Evolutionary conservation across 495 filamentous ascomycete genomes (phyloP).

Genomic region (Lepidopterella palustris): DNA sequence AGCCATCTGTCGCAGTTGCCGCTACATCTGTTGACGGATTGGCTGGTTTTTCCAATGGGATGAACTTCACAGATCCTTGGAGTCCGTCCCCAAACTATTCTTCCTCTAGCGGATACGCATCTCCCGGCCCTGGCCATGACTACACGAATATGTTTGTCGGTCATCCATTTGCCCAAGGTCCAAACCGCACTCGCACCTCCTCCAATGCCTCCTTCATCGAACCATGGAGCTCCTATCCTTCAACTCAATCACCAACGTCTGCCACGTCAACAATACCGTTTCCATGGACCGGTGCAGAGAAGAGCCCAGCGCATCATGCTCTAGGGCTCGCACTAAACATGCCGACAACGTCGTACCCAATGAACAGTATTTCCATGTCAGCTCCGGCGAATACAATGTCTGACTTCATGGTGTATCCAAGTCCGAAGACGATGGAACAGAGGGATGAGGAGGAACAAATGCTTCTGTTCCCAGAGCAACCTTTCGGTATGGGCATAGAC

Average conservation of each 20-base stretch:
- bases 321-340: constrained; percentile 7
- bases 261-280: constrained; percentile 25
- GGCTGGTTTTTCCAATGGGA: neutral
- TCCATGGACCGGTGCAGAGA: constrained; percentile 22
- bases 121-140: constrained; percentile 21
- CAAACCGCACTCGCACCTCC: constrained; percentile 26
- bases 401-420: constrained; percentile 14
- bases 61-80: constrained; percentile 16
- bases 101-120: constrained; percentile 28
- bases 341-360: constrained; percentile 9
- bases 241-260: constrained; percentile 22
- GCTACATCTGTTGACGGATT: neutral
- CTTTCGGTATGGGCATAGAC: constrained; percentile 25
- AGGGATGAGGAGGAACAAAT: constrained; percentile 26
- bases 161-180: constrained; percentile 11
- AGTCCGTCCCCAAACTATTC: constrained; percentile 25
- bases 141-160: constrained; percentile 23
- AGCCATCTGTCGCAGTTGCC: constrained; percentile 6
- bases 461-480: constrained; percentile 26
- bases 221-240: constrained; percentile 22
- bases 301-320: constrained; percentile 10
- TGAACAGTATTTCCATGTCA: constrained; percentile 11
- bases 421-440: constrained; percentile 21
- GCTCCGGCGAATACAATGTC: constrained; percentile 15
- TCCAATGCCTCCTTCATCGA: constrained; percentile 28